Conservation (phyloP, 2,329 filamentous ascomycete species). For the Neofusicoccum laricinum region DNA sequence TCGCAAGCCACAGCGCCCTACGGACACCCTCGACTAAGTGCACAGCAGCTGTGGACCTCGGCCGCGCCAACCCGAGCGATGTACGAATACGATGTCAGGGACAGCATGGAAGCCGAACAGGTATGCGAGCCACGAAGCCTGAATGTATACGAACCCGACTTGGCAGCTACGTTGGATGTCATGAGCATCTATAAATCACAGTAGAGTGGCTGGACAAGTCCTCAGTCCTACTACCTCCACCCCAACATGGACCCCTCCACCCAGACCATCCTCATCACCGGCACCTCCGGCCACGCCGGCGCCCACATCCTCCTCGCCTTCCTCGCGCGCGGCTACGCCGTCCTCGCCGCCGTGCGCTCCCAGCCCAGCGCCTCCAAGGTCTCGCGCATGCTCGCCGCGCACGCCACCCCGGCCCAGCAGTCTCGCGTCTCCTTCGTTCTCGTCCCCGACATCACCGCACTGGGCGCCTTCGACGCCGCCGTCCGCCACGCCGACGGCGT, state of each 20-base stretch:
- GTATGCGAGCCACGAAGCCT: not conserved
- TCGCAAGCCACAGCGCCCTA: too few relatives aligned
- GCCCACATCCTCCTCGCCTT: conserved; percentile 23
- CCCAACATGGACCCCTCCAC: not conserved
- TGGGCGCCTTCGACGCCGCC: conserved; percentile 35
- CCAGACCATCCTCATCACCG: conserved; percentile 21
- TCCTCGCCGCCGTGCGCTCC: conserved; percentile 19
- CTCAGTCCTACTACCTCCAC: not conserved
- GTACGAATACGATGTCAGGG: not conserved
- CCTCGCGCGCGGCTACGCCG: conserved; percentile 19
- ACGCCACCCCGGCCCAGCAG: conserved; percentile 33
- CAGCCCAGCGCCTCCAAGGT: conserved; percentile 27
- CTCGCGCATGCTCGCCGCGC: conserved; percentile 22
- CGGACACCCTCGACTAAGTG: not conserved
- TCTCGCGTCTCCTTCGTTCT: conserved; percentile 43
- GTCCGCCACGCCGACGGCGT: conserved; percentile 44
- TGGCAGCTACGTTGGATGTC: too few relatives aligned
- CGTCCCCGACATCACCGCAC: conserved; percentile 43
- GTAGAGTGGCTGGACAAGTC: not conserved
- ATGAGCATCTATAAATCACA: too few relatives aligned
- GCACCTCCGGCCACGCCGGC: conserved; percentile 23
- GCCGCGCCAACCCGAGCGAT: not conserved
- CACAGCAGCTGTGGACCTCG: not conserved
- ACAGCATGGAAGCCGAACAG: not conserved
- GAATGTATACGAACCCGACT: not conserved